Percentiles rank a stretch among this genome's conserved stretches.
Conservation (phyloP, 139 green algal species). For the Chloropicon primus region DNA sequence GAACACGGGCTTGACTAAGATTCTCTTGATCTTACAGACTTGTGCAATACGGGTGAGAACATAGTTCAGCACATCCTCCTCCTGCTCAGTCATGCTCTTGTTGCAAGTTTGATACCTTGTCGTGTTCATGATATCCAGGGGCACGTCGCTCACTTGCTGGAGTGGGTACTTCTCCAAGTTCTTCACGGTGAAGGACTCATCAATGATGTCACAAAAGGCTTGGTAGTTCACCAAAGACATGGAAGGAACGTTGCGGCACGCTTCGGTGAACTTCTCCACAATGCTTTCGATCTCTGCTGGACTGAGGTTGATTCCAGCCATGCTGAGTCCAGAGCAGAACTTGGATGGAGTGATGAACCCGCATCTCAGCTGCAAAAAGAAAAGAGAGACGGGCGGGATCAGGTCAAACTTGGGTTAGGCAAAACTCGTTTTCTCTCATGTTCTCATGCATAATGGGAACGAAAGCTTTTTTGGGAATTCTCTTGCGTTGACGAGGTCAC, state of each 20-base stretch:
- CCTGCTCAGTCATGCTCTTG: neutral
- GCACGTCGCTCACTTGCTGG: neutral
- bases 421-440: no score
- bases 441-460: no score
- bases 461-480: no score
- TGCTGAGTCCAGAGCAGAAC: neutral
- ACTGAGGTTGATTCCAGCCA: neutral
- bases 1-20: slow-evolving; percentile 23
- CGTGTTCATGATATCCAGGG: neutral
- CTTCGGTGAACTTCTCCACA: neutral
- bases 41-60: slow-evolving; percentile 3
- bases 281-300: neutral
- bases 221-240: neutral
- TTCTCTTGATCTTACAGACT: slow-evolving; percentile 8
- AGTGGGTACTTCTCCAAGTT: slow-evolving; percentile 2
- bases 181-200: neutral
- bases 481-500: no score
- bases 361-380: neutral
- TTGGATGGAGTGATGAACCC: neutral
- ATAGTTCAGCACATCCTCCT: slow-evolving; percentile 12
- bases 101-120: neutral
- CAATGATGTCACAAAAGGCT: neutral
- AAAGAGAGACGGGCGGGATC: no score
- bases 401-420: no score
- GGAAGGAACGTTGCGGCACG: neutral